A percentile compares a stretch with the other conserved stretches of the same genome.
Conservation (phyloP, 2,329 filamentous ascomycete species). For the Ophiostoma himal-ulmi region DNA sequence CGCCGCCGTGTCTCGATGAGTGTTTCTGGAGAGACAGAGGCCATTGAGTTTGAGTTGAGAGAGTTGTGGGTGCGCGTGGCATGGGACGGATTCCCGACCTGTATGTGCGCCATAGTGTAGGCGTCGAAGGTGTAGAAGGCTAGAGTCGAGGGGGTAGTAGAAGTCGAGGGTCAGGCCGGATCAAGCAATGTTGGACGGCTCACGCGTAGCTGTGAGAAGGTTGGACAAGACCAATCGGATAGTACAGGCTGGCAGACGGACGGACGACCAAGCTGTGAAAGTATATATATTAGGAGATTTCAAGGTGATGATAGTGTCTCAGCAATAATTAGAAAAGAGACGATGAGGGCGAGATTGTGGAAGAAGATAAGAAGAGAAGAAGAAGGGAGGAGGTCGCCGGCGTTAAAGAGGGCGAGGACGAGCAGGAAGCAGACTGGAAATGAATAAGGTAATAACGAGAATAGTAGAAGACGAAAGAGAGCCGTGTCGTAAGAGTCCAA, state of each 20-base stretch:
- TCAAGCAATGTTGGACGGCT: background rate
- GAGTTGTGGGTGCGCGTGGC: background rate
- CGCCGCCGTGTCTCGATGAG: conserved; percentile 15
- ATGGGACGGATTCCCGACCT: background rate
- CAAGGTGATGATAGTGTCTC: background rate
- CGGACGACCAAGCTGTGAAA: background rate
- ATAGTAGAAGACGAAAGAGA: background rate
- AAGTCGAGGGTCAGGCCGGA: background rate
- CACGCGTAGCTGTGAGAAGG: background rate
- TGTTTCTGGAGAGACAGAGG: conserved; percentile 3
- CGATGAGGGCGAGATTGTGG: background rate
- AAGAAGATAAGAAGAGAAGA: background rate
- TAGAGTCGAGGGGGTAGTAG: background rate
- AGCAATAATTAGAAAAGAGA: background rate
- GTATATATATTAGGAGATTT: background rate
- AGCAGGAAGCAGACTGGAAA: background rate
- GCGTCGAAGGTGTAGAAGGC: background rate
- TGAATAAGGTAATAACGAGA: background rate
- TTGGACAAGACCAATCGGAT: background rate
- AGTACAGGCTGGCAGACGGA: background rate
- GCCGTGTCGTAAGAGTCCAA: background rate
- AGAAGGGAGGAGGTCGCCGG: background rate
- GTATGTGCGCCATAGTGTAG: background rate
- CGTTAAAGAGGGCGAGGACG: background rate
- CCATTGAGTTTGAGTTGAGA: conserved; percentile 9